Evolutionary conservation across 2,329 filamentous ascomycete species (phyloP), one percentile per base, ranked within the genome.

Genomic region (Rhinocladiella mackenziei): DNA sequence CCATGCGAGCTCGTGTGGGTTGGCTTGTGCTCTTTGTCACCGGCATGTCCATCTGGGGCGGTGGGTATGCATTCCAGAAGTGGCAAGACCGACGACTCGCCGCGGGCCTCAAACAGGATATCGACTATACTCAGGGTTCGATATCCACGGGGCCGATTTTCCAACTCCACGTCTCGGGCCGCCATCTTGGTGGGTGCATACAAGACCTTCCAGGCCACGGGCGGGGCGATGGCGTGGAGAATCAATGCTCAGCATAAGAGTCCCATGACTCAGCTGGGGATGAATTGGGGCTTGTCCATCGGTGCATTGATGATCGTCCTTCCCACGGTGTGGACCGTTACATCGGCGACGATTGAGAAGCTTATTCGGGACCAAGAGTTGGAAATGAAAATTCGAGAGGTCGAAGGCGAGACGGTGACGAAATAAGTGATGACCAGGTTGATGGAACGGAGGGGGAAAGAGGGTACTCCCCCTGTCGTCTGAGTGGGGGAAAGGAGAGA

Each of bases 181-280:
- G 71, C 71, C 11, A 61, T 72, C 9, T 58, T 73, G 17, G 70
- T 73, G 1, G 70, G 71, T 18, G 62, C 69, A 10, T 73, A 74
- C 53, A 71, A 73, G 60, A 65, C 65, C 2, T 85, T 94, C 53
- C 88, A 94, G 65, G 91, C 86, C n/a, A 86, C 86, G 13, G 88
- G 87, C 57, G 81, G 83, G 2, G 88, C 85, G 46, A 77, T 66
- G 42, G 69, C 66, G 48, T 72, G 65, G 39, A 54, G 54, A 6
- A 50, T 59, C 39, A 57, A 60, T 30, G 69, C 64, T 57, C 63
- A 67, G 63, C 56, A 65, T 58, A 28, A 37, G 14, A 20, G 33
- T 0, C 94, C 78, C 67, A 80, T 84, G 71, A 76, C 74, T 54
- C 78, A 89, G 57, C 91, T 94, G 57, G 84, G 73, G 4, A 73